A percentile compares a stretch with the other conserved stretches of the same genome.
Conservation (phyloP, 2,329 filamentous ascomycete genomes). For the Aspergillus viridinutans region DNA sequence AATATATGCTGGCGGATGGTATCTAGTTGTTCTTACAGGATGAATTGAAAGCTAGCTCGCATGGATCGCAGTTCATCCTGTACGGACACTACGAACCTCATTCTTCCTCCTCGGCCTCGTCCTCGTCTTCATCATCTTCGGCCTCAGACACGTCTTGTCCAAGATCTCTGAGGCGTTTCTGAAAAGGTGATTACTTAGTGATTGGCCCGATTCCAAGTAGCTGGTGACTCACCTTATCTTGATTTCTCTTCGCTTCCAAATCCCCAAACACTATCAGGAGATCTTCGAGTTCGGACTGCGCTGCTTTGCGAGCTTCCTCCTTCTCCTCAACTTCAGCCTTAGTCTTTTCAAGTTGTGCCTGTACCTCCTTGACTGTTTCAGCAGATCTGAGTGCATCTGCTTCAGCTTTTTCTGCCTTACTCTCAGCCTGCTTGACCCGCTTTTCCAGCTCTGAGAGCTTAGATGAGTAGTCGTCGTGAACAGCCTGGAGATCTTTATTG, state of each 20-base stretch:
- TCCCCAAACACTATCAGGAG: conserved; percentile 77
- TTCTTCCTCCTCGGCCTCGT: conserved; percentile 51
- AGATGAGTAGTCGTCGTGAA: conserved; percentile 48
- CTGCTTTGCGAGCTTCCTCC: conserved; percentile 58
- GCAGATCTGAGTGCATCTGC: conserved; percentile 42
- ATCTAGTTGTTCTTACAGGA: neutral
- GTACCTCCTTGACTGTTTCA: conserved; percentile 52
- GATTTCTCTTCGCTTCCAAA: conserved; percentile 69
- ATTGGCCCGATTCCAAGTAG: neutral
- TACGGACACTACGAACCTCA: conserved; percentile 16
- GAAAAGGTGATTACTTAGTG: conserved; percentile 3
- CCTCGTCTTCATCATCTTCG: conserved; percentile 63
- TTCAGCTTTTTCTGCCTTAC: conserved; percentile 23
- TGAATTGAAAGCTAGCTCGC: neutral
- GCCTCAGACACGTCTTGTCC: conserved; percentile 71
- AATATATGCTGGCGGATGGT: neutral
- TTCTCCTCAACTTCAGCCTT: conserved; percentile 42
- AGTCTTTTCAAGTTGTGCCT: conserved; percentile 29
- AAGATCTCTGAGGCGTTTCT: conserved; percentile 59
- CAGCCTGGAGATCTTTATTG: conserved; percentile 55
- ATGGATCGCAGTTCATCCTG: conserved; percentile 4
- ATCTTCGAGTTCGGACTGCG: conserved; percentile 74
- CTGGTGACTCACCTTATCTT: conserved; percentile 62
- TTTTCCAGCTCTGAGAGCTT: conserved; percentile 46
- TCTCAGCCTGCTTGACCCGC: conserved; percentile 43